phyloP scores from a whole-genome alignment of 441 rosid species.

The Populus hybrid region DNA sequence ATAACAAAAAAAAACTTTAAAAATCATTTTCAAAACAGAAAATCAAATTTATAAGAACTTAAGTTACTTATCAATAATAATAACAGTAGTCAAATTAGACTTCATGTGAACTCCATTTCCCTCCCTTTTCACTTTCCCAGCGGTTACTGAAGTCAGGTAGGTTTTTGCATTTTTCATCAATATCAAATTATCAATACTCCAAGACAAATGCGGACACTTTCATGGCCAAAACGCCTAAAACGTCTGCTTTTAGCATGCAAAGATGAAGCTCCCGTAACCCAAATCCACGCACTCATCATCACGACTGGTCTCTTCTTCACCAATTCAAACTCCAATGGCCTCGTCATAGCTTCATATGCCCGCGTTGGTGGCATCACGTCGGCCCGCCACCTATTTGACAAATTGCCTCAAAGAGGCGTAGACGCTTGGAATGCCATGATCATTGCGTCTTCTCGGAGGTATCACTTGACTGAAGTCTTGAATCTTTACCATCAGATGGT shows the following conservation, averaged over 20 bases:
- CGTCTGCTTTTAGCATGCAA: conserved; percentile 37
- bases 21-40: no score
- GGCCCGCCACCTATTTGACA: conserved; percentile 58
- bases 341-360: conserved; percentile 30
- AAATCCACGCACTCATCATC: conserved; percentile 46
- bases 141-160: background rate
- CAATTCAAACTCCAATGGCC: conserved; percentile 25
- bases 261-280: conserved; percentile 29
- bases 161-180: background rate
- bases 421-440: conserved; percentile 56
- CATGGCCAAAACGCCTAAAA: conserved; percentile 40
- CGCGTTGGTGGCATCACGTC: conserved; percentile 31
- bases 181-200: no score
- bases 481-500: conserved; percentile 50
- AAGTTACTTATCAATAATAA: no score
- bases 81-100: background rate
- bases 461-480: conserved; percentile 38
- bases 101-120: background rate
- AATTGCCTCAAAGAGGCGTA: conserved; percentile 45
- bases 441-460: conserved; percentile 45
- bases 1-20: no score
- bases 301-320: conserved; percentile 30
- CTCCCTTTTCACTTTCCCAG: background rate
- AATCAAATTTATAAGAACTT: no score
- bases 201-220: conserved; percentile 23